A percentile compares a stretch with the other conserved stretches of the same genome.
Evolutionary conservation across 2,329 filamentous ascomycete genomes (phyloP).

Genomic region (Orbilia blumenaviensis): DNA sequence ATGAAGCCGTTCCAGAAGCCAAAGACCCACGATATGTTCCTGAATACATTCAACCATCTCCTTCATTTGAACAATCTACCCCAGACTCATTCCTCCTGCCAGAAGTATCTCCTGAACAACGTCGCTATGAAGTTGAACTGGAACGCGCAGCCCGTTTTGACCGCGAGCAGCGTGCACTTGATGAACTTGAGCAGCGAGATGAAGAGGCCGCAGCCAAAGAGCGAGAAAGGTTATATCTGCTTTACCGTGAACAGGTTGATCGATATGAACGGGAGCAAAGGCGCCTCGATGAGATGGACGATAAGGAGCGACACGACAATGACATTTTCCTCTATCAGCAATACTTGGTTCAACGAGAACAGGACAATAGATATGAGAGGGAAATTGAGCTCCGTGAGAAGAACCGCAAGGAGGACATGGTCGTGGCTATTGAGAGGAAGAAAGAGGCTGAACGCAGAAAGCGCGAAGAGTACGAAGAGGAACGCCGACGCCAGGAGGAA

Average conservation of each 20-base stretch:
- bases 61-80: neutral
- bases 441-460: constrained; percentile 37
- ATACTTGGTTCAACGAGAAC: constrained; percentile 42
- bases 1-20: neutral
- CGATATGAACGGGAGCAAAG: constrained; percentile 44
- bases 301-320: constrained; percentile 31
- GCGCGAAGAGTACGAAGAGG: constrained; percentile 38
- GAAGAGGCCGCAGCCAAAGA: constrained; percentile 37
- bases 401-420: constrained; percentile 44
- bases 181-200: constrained; percentile 36
- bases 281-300: constrained; percentile 25
- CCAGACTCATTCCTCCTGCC: neutral
- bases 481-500: constrained; percentile 42
- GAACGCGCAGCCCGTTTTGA: constrained; percentile 28
- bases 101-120: constrained; percentile 34
- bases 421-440: constrained; percentile 44
- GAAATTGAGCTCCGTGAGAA: constrained; percentile 35
- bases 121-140: constrained; percentile 46
- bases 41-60: neutral
- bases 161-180: constrained; percentile 34
- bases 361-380: constrained; percentile 39
- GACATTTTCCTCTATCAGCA: constrained; percentile 42
- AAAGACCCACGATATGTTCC: neutral
- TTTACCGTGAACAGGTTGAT: constrained; percentile 42
- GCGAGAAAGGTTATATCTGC: constrained; percentile 38